Conservation (phyloP, 441 rosid genomes). For the Mallotus japonicus region DNA sequence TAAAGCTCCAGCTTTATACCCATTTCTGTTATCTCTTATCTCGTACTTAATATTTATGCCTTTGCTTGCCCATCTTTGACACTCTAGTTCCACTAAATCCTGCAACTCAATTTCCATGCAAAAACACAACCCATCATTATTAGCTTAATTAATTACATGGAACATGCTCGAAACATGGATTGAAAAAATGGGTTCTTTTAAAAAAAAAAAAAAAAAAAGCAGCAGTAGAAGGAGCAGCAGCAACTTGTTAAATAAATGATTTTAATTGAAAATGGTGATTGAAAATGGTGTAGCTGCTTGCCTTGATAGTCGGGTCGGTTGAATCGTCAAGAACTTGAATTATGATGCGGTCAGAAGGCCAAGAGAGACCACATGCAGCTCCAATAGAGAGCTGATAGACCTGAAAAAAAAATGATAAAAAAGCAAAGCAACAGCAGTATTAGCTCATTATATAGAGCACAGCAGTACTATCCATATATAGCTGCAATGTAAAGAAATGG, state of each 20-base stretch:
- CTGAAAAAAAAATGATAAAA: slow-evolving; percentile 28
- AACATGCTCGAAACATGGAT: background rate
- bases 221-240: no score
- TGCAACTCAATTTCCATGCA: slow-evolving; percentile 22
- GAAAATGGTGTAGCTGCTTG: slow-evolving; percentile 17
- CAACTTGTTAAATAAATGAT: no score
- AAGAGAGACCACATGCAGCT: slow-evolving; percentile 82
- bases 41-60: slow-evolving; percentile 86
- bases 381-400: slow-evolving; percentile 91
- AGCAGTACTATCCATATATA: no score
- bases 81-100: slow-evolving; percentile 83
- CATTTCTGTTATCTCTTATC: slow-evolving; percentile 74
- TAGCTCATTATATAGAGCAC: background rate
- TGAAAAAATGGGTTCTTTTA: no score
- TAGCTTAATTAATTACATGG: background rate
- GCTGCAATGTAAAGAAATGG: background rate
- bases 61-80: slow-evolving; percentile 92
- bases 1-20: slow-evolving; percentile 92
- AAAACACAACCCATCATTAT: background rate
- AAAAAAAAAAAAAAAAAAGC: no score
- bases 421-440: background rate
- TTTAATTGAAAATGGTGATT: background rate
- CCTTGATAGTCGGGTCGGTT: slow-evolving; percentile 81
- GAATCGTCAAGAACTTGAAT: slow-evolving; percentile 97
- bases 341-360: slow-evolving; percentile 39